Percentiles rank a stretch among this genome's conserved stretches.
Evolutionary conservation across 257 asterid species (phyloP).

Genomic region (Echium plantagineum): DNA sequence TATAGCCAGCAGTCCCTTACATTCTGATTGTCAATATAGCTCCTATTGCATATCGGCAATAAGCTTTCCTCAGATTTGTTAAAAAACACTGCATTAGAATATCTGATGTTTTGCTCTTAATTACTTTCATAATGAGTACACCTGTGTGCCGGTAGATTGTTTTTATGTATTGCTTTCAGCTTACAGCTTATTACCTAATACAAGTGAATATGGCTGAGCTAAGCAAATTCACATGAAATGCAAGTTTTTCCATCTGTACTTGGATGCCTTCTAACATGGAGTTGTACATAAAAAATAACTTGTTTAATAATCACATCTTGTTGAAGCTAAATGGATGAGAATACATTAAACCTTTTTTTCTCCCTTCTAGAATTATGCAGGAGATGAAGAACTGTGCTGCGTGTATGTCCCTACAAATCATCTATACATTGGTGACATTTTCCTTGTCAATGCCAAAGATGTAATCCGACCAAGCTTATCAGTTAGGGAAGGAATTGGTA

Average conservation of each 20-base stretch:
- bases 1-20: too few relatives aligned
- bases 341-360: background rate
- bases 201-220: background rate
- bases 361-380: constrained; percentile 37
- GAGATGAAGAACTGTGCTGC: constrained; percentile 57
- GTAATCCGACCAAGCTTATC: constrained; percentile 61
- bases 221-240: background rate
- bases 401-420: constrained; percentile 71
- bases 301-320: background rate
- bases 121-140: background rate
- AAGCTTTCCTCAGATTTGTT: background rate
- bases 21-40: background rate
- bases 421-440: constrained; percentile 62
- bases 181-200: too few relatives aligned
- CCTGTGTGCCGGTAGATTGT: background rate
- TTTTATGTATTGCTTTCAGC: background rate
- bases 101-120: background rate
- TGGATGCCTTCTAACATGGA: background rate
- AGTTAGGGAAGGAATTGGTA: constrained; percentile 66
- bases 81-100: background rate
- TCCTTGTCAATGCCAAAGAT: constrained; percentile 50
- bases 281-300: background rate
- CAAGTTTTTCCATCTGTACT: background rate
- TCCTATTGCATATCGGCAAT: background rate
- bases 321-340: background rate